Base-by-base conservation (phyloP, 257 asterid genomes). In the Galeopsis tetrahit region DNA sequence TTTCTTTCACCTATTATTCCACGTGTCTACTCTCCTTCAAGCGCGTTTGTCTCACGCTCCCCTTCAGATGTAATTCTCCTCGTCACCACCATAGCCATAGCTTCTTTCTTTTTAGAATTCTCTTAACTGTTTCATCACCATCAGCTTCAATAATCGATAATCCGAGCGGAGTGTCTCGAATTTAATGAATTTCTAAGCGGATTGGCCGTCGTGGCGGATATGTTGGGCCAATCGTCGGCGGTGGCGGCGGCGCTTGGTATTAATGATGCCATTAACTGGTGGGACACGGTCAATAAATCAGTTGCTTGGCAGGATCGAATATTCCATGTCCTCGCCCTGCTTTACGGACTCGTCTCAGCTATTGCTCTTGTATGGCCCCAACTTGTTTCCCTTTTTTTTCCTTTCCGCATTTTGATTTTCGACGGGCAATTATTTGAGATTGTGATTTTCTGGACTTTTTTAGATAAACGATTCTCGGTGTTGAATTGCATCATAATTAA, bases 301-400 rank as follows among this genome's bases (percentile, higher is more conserved):
- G 70, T 79, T 44, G 69, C 79, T 49, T 93, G 98, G 98, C 98
- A 93, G 78, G 96, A 88, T 87, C 86, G 89, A 28, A 88, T 86
- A 33, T 93, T 89, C 74, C 90, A 83, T 72, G 75, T 78, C 17
- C 96, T 93, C 53, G 86, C 97, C 42, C 83, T 72, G 3, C 88
- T 93, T 44, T 93, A 83, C 63, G 98, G 96, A 75, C 74, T 83
- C 80, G 93, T 93, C 52, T 87, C 96, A 71, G 80, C 62, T 39
- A 85, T 90, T 77, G 98, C 98, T 65, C 85, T 90, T 48, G 98
- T 93, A 87, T 48, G 55, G 3, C 13, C 13, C 8, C 13, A 7
- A 66, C 48, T 7, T 42, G 7, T 10, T 17, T 55, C 2, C 52
- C 63, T 59, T 48, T 65, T 8, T 13, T 52, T 5, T 42, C 6